These are phyloP conservation scores for Pyronema omphalodes DNA, from an alignment of 495 filamentous ascomycete species.

Conservation along the genomic window DNA sequence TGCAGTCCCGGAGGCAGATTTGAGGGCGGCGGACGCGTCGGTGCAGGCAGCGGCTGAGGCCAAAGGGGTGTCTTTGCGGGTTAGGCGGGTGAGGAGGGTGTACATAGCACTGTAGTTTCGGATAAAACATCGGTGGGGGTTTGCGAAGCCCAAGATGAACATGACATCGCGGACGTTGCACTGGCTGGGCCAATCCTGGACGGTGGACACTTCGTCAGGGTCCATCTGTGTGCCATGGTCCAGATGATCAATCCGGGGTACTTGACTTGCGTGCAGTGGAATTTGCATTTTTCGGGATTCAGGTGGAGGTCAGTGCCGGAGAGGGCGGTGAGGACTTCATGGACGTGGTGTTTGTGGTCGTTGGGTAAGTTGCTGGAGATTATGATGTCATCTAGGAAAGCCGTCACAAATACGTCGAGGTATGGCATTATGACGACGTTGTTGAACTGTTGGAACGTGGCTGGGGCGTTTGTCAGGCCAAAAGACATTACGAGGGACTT, in stretches of 20 bases:
- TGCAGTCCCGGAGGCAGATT: too few relatives aligned
- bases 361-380: constrained; percentile 15
- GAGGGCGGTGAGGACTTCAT: neutral
- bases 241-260: constrained; percentile 13
- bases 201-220: constrained; percentile 5
- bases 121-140: constrained; percentile 15
- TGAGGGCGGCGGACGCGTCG: too few relatives aligned
- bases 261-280: neutral
- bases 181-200: constrained; percentile 7
- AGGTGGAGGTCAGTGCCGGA: constrained; percentile 13
- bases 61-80: too few relatives aligned
- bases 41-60: too few relatives aligned
- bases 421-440: neutral
- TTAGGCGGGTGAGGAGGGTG: too few relatives aligned
- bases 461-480: constrained; percentile 11
- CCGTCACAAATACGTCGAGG: constrained; percentile 11
- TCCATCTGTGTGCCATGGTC: constrained; percentile 23
- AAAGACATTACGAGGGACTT: constrained; percentile 19
- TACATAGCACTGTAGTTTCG: too few relatives aligned
- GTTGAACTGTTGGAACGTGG: neutral
- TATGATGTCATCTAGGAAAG: constrained; percentile 20
- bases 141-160: constrained; percentile 14
- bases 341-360: constrained; percentile 11
- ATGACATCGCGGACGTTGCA: constrained; percentile 11
- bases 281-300: constrained; percentile 23